Conservation (phyloP, 345 rosid species). For the Cochlearia excelsa region DNA sequence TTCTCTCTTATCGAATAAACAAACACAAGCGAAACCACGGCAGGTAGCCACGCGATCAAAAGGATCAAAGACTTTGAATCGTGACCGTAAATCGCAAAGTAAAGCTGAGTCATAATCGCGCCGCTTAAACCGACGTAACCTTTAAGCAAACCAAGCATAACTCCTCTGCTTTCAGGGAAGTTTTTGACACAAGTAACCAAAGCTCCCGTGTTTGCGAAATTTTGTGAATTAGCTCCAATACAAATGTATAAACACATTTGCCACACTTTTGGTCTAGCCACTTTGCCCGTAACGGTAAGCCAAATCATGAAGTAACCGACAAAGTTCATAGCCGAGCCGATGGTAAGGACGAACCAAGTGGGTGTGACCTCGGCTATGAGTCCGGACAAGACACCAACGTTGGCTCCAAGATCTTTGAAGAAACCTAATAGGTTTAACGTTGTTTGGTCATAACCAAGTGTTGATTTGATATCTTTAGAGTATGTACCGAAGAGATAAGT, state of each 20-base stretch:
- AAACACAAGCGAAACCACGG: constrained; percentile 66
- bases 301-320: constrained; percentile 84
- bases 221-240: constrained; percentile 79
- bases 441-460: constrained; percentile 77
- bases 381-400: constrained; percentile 70
- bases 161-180: constrained; percentile 83
- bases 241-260: constrained; percentile 82
- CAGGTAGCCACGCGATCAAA: constrained; percentile 80
- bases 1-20: constrained; percentile 60
- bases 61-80: constrained; percentile 73
- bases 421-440: constrained; percentile 79
- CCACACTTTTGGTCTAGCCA: constrained; percentile 70
- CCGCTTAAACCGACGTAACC: constrained; percentile 87
- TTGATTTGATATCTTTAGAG: constrained; percentile 68
- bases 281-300: constrained; percentile 60
- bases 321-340: constrained; percentile 83
- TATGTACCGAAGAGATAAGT: constrained; percentile 80
- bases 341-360: constrained; percentile 75
- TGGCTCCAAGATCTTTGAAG: constrained; percentile 88
- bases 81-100: constrained; percentile 71
- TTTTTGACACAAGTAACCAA: constrained; percentile 81
- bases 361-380: constrained; percentile 86
- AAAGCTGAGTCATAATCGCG: constrained; percentile 75
- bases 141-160: constrained; percentile 72
- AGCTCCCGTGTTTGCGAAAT: constrained; percentile 85